Conservation (phyloP, 2,329 filamentous ascomycete species). For the Trichoderma cornu-damae region DNA sequence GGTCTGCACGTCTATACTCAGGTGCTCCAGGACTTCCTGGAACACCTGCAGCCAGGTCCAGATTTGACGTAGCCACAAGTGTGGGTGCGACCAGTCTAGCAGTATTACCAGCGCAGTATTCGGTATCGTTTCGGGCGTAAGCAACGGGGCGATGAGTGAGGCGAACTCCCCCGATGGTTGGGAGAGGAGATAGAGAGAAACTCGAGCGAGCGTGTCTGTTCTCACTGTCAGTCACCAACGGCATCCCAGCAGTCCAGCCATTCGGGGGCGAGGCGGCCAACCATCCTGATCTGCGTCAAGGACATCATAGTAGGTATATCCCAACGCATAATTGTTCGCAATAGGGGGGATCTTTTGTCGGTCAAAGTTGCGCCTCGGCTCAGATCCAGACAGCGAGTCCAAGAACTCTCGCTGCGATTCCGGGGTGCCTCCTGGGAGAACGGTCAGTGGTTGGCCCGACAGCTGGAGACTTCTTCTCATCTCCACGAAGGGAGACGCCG, state of each 20-base stretch:
- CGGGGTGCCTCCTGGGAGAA: slow-evolving; percentile 63
- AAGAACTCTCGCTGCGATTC: slow-evolving; percentile 83
- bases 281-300: slow-evolving; percentile 91
- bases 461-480: slow-evolving; percentile 10
- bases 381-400: slow-evolving; percentile 55
- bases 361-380: slow-evolving; percentile 50
- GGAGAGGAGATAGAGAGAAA: slow-evolving; percentile 85
- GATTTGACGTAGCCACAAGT: slow-evolving; percentile 84
- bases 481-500: background rate
- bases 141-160: slow-evolving; percentile 73
- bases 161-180: slow-evolving; percentile 78
- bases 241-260: background rate
- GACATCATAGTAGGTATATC: slow-evolving; percentile 94
- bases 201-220: slow-evolving; percentile 80
- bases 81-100: slow-evolving; percentile 93
- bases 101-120: slow-evolving; percentile 85
- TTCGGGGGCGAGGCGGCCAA: slow-evolving; percentile 36
- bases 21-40: slow-evolving; percentile 66
- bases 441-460: slow-evolving; percentile 28
- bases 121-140: slow-evolving; percentile 77
- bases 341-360: slow-evolving; percentile 66
- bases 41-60: slow-evolving; percentile 85
- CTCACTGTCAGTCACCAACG: slow-evolving; percentile 22
- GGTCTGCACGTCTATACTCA: slow-evolving; percentile 71
- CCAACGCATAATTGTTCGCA: slow-evolving; percentile 86